Conservation (phyloP, 148 eudicot species). For the Arctostaphylos glauca region DNA sequence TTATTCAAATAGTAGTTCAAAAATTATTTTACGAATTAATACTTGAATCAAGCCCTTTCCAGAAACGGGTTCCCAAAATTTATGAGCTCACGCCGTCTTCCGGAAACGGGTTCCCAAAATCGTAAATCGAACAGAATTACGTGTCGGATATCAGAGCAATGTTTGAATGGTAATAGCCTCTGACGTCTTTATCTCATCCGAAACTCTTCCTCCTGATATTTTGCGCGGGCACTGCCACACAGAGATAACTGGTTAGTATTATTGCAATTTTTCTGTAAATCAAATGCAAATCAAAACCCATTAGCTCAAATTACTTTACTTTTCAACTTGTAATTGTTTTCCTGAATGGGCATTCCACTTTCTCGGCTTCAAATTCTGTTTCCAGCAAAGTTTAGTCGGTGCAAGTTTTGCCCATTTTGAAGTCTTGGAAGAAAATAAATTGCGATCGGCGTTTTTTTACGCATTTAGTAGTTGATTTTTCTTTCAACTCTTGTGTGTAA, state of each 20-base stretch:
- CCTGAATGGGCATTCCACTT: neutral
- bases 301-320: neutral
- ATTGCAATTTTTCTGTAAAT: neutral
- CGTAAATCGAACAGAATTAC: no score
- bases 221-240: constrained; percentile 10
- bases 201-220: neutral
- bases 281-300: neutral
- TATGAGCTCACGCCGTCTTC: no score
- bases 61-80: no score
- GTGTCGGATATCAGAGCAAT: neutral
- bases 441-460: neutral
- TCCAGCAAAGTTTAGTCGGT: neutral
- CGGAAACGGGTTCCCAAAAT: no score
- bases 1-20: no score
- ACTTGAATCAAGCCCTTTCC: no score
- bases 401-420: neutral
- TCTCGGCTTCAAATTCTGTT: neutral
- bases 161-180: neutral
- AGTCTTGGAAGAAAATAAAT: neutral
- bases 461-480: neutral
- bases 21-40: no score
- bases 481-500: neutral
- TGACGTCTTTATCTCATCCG: neutral
- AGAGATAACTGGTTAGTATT: neutral
- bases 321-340: neutral